These are phyloP conservation scores for Pseudogymnoascus verrucosus DNA, from an alignment of 2,329 filamentous ascomycete species.

Conservation along the genomic window DNA sequence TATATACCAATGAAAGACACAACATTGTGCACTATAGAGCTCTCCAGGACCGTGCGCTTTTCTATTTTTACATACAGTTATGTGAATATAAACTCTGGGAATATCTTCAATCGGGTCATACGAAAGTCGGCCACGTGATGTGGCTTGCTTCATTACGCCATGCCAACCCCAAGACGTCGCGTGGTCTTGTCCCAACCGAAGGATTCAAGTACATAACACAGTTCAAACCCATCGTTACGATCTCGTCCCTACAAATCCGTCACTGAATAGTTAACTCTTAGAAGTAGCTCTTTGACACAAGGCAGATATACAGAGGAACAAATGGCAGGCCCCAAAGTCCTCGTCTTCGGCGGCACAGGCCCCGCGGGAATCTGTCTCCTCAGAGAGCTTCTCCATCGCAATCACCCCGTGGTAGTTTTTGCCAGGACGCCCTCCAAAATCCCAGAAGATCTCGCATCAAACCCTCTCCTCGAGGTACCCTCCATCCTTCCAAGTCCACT, in stretches of 20 bases:
- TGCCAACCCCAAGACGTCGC: background rate
- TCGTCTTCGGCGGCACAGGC: conserved; percentile 20
- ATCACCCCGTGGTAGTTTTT: conserved; percentile 20
- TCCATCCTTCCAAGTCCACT: conserved; percentile 16
- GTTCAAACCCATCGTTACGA: background rate
- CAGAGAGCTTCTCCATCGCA: conserved; percentile 20
- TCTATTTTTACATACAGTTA: background rate
- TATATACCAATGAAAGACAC: background rate
- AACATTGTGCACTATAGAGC: background rate
- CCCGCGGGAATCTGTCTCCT: conserved; percentile 20
- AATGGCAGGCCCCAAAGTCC: conserved; percentile 12
- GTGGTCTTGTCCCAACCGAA: background rate
- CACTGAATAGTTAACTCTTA: background rate
- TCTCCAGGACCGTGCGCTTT: background rate
- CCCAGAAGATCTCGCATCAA: conserved; percentile 18
- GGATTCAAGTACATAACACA: background rate
- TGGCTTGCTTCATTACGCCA: background rate
- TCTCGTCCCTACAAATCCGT: background rate
- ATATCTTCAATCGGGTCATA: conserved; percentile 1
- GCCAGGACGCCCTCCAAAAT: conserved; percentile 21
- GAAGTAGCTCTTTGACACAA: no score
- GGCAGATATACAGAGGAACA: background rate
- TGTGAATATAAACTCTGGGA: background rate
- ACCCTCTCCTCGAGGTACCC: conserved; percentile 14
- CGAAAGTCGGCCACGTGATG: background rate